Conservation (phyloP, 176 grass and related monocot species). For the Aegilops bicornis region DNA sequence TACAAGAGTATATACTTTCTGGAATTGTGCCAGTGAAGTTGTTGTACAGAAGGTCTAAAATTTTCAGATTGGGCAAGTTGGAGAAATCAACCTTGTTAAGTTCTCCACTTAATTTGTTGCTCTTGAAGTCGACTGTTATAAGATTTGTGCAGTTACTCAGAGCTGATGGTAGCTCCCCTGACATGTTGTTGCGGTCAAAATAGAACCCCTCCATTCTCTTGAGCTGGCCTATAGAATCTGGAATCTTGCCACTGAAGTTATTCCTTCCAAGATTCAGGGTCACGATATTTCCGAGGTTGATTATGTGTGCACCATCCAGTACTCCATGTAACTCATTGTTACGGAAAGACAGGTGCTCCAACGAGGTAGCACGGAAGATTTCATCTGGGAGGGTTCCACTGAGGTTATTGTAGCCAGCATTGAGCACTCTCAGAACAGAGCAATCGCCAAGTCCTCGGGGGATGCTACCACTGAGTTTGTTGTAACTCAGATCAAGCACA, state of each 20-base stretch:
- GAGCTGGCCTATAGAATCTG: slow-evolving; percentile 42
- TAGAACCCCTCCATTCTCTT: slow-evolving; percentile 16
- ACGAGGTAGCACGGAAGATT: not conserved
- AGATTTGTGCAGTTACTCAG: slow-evolving; percentile 37
- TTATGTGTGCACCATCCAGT: not conserved
- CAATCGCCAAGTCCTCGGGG: not conserved
- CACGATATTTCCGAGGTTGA: slow-evolving; percentile 30
- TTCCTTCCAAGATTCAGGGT: slow-evolving; percentile 38
- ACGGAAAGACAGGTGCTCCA: slow-evolving; percentile 21
- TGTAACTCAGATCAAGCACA: not conserved
- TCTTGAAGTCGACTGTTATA: slow-evolving; percentile 4
- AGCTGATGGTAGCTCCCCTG: slow-evolving; percentile 32
- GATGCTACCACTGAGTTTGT: not conserved
- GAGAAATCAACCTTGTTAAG: slow-evolving; percentile 42
- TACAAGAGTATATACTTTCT: slow-evolving; percentile 50
- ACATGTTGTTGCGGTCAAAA: slow-evolving; percentile 30
- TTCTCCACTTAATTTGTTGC: slow-evolving; percentile 21
- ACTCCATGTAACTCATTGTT: not conserved
- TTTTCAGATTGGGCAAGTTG: slow-evolving; percentile 14
- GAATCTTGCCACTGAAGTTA: not conserved
- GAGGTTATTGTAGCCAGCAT: slow-evolving; percentile 8
- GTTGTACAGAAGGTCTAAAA: slow-evolving; percentile 31
- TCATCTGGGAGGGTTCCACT: not conserved
- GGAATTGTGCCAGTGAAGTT: slow-evolving; percentile 36
- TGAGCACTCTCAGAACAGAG: not conserved